Evolutionary conservation across 169 alveolate genomes (phyloP).

Genomic region (Eimeria necatrix): DNA sequence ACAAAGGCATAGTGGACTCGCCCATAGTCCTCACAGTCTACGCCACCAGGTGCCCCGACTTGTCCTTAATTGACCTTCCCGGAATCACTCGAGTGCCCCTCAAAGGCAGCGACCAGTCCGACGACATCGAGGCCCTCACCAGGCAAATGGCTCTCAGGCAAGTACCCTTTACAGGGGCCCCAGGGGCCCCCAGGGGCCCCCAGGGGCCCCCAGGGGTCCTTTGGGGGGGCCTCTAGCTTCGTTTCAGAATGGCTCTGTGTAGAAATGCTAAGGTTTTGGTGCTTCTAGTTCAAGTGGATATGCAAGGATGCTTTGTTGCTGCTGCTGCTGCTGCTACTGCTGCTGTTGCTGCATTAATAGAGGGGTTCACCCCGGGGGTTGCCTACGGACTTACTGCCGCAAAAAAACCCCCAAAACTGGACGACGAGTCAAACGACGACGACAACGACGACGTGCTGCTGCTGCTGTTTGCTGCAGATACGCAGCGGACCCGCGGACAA

Average conservation of each 20-base stretch:
- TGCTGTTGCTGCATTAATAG: not conserved
- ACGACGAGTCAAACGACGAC: too few species aligned
- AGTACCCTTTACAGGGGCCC: not conserved
- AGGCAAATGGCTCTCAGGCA: constrained; percentile 89
- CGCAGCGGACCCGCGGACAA: constrained; percentile 97
- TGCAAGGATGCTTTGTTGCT: too few species aligned
- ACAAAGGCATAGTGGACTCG: constrained; percentile 97
- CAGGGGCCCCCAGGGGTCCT: too few species aligned
- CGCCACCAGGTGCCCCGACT: constrained; percentile 98
- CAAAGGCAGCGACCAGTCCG: constrained; percentile 97
- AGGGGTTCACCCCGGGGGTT: too few species aligned
- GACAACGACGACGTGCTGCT: too few species aligned
- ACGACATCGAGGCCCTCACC: constrained; percentile 96
- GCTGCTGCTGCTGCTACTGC: not conserved
- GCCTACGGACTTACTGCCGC: too few species aligned
- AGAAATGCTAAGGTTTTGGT: too few species aligned
- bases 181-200: not conserved
- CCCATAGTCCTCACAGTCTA: constrained; percentile 98
- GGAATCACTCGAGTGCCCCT: constrained; percentile 98
- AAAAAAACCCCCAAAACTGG: too few species aligned
- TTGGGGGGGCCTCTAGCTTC: too few species aligned
- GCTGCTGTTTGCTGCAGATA: constrained; percentile 82
- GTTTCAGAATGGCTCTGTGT: too few species aligned
- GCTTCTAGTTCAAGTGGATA: too few species aligned
- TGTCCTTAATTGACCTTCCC: constrained; percentile 99